phyloP scores from a whole-genome alignment of 768 basidiomycete genomes.

The Grammothele lineata region DNA sequence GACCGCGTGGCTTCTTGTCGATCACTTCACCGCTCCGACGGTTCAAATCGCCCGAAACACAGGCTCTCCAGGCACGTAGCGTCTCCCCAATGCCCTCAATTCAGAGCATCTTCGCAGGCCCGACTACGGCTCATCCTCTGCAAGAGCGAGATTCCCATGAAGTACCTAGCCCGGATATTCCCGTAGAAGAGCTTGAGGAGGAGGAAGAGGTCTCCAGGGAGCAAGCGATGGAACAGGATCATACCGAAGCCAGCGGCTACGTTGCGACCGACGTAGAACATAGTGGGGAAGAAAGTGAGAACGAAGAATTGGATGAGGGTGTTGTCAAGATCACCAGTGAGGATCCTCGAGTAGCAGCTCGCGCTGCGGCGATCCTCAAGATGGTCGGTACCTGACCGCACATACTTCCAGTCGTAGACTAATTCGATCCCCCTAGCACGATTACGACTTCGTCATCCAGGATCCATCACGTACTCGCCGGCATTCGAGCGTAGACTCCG shows the following conservation, averaged over 20 bases:
- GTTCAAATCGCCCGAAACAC: constrained; percentile 6
- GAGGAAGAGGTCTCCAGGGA: constrained; percentile 13
- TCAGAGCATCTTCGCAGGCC: constrained; percentile 4
- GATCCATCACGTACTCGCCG: constrained; percentile 20
- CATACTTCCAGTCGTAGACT: background rate
- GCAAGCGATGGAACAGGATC: constrained; percentile 13
- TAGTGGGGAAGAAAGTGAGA: constrained; percentile 25
- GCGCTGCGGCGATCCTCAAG: constrained; percentile 91
- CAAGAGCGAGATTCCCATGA: background rate
- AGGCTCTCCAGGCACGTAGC: background rate
- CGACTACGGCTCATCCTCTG: background rate
- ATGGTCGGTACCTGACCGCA: constrained; percentile 48
- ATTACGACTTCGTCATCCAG: constrained; percentile 79
- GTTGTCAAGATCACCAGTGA: constrained; percentile 82
- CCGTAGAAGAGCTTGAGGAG: background rate
- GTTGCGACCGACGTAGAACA: constrained; percentile 21
- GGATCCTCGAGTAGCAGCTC: constrained; percentile 82
- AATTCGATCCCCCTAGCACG: constrained; percentile 47
- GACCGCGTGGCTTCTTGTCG: constrained; percentile 6
- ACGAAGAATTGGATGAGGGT: constrained; percentile 43
- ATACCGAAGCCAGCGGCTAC: constrained; percentile 2
- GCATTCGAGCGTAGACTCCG: constrained; percentile 14
- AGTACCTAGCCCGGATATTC: background rate
- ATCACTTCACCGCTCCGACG: constrained; percentile 9
- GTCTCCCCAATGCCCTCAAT: constrained; percentile 11